Percentiles rank a stretch among this genome's conserved stretches.
phyloP scores from a whole-genome alignment of 768 basidiomycete species.

The Tylopilus rubrobrunneus region DNA sequence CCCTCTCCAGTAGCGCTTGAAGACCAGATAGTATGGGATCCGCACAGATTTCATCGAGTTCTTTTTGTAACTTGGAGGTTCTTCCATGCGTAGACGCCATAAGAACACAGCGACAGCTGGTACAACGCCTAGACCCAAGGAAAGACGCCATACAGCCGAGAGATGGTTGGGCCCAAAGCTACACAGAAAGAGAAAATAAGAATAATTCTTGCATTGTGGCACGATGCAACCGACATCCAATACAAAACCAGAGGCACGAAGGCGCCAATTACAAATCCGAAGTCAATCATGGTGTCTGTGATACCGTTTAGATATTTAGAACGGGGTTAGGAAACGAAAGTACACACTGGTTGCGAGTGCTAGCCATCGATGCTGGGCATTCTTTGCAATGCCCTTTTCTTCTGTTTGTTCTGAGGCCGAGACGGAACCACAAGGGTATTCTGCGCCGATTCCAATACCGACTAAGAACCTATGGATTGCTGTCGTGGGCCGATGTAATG shows the following conservation, averaged over 20 bases:
- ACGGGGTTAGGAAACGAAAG: background rate
- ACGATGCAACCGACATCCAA: constrained; percentile 65
- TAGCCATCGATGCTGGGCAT: constrained; percentile 83
- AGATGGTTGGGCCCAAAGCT: constrained; percentile 80
- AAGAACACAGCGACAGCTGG: constrained; percentile 79
- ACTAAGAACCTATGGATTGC: constrained; percentile 62
- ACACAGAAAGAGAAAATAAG: background rate
- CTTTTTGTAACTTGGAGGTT: constrained; percentile 68
- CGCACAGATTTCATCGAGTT: constrained; percentile 73
- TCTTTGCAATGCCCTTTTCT: constrained; percentile 70
- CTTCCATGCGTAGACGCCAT: constrained; percentile 84
- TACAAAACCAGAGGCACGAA: constrained; percentile 83
- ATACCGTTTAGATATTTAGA: background rate
- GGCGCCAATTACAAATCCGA: constrained; percentile 73
- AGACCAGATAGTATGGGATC: constrained; percentile 73
- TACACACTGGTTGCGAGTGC: constrained; percentile 81
- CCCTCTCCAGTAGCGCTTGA: constrained; percentile 78
- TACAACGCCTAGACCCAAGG: constrained; percentile 78
- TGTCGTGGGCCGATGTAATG: background rate
- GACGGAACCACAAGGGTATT: constrained; percentile 88
- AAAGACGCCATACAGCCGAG: constrained; percentile 82
- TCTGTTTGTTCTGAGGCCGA: constrained; percentile 90
- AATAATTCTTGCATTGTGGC: background rate
- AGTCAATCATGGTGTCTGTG: constrained; percentile 79
- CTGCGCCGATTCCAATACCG: constrained; percentile 85